Evolutionary conservation across 306 rosid species (phyloP).

Genomic region (Acacia acuminata): DNA sequence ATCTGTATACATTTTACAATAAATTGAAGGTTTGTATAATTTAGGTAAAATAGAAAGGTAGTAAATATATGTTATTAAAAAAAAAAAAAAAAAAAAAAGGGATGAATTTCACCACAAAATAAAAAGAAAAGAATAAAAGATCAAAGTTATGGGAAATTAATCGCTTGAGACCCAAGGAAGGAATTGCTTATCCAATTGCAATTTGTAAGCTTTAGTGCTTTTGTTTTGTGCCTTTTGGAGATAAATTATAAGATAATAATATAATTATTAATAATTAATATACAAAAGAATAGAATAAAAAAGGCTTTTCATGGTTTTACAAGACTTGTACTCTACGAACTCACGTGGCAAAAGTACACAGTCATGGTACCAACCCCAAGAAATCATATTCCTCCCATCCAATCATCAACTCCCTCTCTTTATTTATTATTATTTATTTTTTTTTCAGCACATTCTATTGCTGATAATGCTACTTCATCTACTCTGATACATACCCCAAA

Average conservation of each 20-base stretch:
- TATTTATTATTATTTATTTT: not conserved
- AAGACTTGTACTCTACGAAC: constrained; percentile 32
- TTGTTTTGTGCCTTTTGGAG: not conserved
- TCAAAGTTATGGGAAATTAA: constrained; percentile 31
- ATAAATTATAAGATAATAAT: not conserved
- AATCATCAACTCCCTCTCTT: not conserved
- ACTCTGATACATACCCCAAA: not conserved
- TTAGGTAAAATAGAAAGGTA: too few relatives aligned
- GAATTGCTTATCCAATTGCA: constrained; percentile 27
- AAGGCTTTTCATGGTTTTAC: not conserved
- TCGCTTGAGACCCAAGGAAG: constrained; percentile 50
- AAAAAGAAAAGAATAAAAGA: not conserved
- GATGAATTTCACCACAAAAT: too few relatives aligned
- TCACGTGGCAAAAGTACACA: constrained; percentile 22
- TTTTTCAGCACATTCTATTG: not conserved
- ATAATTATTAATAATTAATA: not conserved
- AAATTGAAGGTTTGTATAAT: too few relatives aligned
- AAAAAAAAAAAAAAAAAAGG: too few relatives aligned
- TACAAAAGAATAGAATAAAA: not conserved
- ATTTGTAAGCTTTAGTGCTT: not conserved
- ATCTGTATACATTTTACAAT: too few relatives aligned
- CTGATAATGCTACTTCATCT: not conserved
- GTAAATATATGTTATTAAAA: too few relatives aligned
- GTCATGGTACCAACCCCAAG: constrained; percentile 17
- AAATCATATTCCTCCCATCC: not conserved